Evolutionary conservation across 1,284 basidiomycete species (phyloP), one percentile per base, ranked within the genome.

Genomic region (Mycocalia duriaeana): DNA sequence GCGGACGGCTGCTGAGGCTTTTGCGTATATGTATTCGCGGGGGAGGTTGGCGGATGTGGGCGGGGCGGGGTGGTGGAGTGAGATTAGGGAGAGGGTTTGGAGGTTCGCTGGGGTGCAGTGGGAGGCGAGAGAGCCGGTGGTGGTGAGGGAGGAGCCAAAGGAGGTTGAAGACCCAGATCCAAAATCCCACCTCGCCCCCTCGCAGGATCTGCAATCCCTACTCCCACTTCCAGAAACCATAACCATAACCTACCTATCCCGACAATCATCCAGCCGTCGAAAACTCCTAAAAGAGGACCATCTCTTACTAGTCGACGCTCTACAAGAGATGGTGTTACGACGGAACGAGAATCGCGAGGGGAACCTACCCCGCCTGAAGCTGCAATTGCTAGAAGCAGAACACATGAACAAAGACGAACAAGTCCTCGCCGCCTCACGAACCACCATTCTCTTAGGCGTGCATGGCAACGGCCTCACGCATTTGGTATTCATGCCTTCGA

Each of bases 381-480:
- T 89, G 39, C 72, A 77, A 53, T 67, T 87, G 46, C 72, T 85
- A n/a, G 69, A 75, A 49, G 83, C 85, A 49, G 82, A 89, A 65
- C 68, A 67, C 45, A 56, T 89, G 53, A 70, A 75, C 3, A 82
- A 84, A 60, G 85, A 89, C 54, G 77, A 85, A 53, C 88, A 90
- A 62, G 68, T 90, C 28, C 63, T 65, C 16, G 57, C 83, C 7
- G 73, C 72, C 0, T 77, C 81, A 11, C 69, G 76, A 48, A 83
- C 86, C 3, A 88, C 84, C 19, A 78, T 91, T 56, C 67, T 91
- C 58, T 67, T 90, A 16, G 87, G 87, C 26, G 82, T 91, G 2
- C 89, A 91, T 53, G 89, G 89, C 2, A 89, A 90, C 58, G 89
- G 89, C 3, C 70, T 91, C 2, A 85, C 88, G 7, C 83, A 89